Conservation (phyloP, 805 yeast genomes). For the Lachancea sp. region DNA sequence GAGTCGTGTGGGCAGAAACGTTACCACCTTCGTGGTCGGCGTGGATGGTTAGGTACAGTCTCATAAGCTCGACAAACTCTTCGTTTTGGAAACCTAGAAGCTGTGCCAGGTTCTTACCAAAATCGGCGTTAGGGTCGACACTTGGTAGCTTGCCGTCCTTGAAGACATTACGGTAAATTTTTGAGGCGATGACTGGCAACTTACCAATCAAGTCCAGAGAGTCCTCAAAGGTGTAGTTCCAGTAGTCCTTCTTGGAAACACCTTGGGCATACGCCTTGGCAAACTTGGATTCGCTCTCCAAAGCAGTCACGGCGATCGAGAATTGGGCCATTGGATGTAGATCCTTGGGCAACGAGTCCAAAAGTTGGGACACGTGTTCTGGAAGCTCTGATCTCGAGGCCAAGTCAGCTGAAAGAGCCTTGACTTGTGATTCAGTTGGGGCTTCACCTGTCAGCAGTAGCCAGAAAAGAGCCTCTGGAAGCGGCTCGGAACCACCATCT, state of each 20-base stretch:
- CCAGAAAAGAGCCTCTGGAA: conserved; percentile 83
- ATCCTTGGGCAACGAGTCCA: conserved; percentile 67
- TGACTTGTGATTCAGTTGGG: conserved; percentile 66
- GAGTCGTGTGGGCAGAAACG: conserved; percentile 77
- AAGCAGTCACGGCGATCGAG: conserved; percentile 73
- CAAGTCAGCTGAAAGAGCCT: conserved; percentile 65
- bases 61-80: conserved; percentile 72
- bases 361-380: conserved; percentile 64
- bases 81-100: conserved; percentile 52
- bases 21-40: conserved; percentile 88
- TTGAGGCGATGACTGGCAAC: conserved; percentile 73
- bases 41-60: conserved; percentile 76
- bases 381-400: conserved; percentile 76
- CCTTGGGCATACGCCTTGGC: conserved; percentile 83
- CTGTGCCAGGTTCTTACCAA: conserved; percentile 58
- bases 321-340: conserved; percentile 90
- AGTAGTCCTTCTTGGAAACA: conserved; percentile 74
- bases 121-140: conserved; percentile 51
- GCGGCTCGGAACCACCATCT: conserved; percentile 58
- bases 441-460: conserved; percentile 75
- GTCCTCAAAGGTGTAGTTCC: conserved; percentile 80
- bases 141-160: conserved; percentile 65
- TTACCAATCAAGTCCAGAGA: conserved; percentile 74
- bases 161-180: conserved; percentile 78
- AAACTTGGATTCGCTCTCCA: conserved; percentile 76